A percentile compares a stretch with the other conserved stretches of the same genome.
Evolutionary conservation across 495 filamentous ascomycete genomes (phyloP).

Genomic region (Aspergillus asperescens): DNA sequence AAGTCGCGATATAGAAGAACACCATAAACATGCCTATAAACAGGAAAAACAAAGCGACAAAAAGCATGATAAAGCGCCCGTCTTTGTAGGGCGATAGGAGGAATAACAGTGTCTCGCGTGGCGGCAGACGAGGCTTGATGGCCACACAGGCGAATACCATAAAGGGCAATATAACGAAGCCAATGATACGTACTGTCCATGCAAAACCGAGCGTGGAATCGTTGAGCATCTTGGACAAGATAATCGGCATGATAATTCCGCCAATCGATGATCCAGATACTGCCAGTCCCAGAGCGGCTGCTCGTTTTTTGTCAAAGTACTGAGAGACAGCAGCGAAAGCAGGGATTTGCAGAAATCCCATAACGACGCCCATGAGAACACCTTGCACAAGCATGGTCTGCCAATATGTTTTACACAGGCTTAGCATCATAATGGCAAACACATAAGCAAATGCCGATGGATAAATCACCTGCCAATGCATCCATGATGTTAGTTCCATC

Average conservation of each 20-base stretch:
- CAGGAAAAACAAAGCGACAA: constrained; percentile 20
- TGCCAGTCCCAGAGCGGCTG: constrained; percentile 28
- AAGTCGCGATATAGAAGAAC: constrained; percentile 25
- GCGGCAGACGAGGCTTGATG: constrained; percentile 22
- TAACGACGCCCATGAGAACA: constrained; percentile 15
- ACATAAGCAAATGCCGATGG: constrained; percentile 16
- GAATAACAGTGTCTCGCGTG: constrained; percentile 9
- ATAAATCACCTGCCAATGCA: constrained; percentile 4
- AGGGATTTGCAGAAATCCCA: constrained; percentile 18
- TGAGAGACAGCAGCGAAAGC: constrained; percentile 25
- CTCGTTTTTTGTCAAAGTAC: constrained; percentile 33
- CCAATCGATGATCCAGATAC: constrained; percentile 46
- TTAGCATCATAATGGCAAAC: constrained; percentile 43
- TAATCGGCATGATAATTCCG: constrained; percentile 28
- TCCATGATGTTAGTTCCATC: no score
- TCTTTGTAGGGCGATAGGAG: constrained; percentile 13
- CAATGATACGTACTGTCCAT: constrained; percentile 60
- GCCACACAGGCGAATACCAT: constrained; percentile 36
- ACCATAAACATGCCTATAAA: constrained; percentile 21
- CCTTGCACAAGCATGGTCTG: constrained; percentile 24
- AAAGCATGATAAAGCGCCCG: constrained; percentile 10
- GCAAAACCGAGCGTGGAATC: constrained; percentile 37
- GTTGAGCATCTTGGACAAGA: constrained; percentile 34
- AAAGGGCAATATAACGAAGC: constrained; percentile 52
- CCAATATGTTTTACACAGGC: constrained; percentile 30